phyloP scores from a whole-genome alignment of 495 filamentous ascomycete genomes.

The Stereocaulon alpinum region DNA sequence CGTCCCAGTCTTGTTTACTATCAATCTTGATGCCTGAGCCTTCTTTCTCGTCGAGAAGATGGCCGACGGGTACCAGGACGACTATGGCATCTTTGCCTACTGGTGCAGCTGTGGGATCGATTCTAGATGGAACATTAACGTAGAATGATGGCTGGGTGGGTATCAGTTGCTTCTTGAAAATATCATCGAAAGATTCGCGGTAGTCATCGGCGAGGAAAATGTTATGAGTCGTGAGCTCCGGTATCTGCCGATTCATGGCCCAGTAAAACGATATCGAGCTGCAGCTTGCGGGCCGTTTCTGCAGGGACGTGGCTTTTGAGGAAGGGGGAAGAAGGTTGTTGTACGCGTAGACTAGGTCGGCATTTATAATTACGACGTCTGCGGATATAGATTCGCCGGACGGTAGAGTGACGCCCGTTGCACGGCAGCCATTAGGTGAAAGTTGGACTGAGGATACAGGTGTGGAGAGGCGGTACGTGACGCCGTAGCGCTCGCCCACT shows the following conservation, averaged over 20 bases:
- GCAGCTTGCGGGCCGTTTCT: constrained; percentile 44
- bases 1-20: constrained; percentile 45
- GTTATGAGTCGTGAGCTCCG: constrained; percentile 56
- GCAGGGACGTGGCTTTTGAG: constrained; percentile 37
- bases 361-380: constrained; percentile 55
- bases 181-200: constrained; percentile 56
- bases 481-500: constrained; percentile 45
- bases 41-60: constrained; percentile 35
- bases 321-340: constrained; percentile 47
- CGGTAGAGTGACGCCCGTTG: constrained; percentile 44
- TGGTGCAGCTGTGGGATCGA: constrained; percentile 56
- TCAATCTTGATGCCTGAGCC: constrained; percentile 26
- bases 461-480: constrained; percentile 45
- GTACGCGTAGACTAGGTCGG: constrained; percentile 62
- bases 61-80: constrained; percentile 58
- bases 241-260: constrained; percentile 45
- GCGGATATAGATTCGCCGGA: constrained; percentile 43
- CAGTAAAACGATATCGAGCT: constrained; percentile 68
- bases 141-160: constrained; percentile 60
- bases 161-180: constrained; percentile 54
- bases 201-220: constrained; percentile 65
- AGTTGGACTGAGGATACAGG: constrained; percentile 41
- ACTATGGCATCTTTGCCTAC: constrained; percentile 49
- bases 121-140: constrained; percentile 56
- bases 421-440: constrained; percentile 32